phyloP scores from a whole-genome alignment of 371 early-diverging fungal species.

The Coemansia sp. region DNA sequence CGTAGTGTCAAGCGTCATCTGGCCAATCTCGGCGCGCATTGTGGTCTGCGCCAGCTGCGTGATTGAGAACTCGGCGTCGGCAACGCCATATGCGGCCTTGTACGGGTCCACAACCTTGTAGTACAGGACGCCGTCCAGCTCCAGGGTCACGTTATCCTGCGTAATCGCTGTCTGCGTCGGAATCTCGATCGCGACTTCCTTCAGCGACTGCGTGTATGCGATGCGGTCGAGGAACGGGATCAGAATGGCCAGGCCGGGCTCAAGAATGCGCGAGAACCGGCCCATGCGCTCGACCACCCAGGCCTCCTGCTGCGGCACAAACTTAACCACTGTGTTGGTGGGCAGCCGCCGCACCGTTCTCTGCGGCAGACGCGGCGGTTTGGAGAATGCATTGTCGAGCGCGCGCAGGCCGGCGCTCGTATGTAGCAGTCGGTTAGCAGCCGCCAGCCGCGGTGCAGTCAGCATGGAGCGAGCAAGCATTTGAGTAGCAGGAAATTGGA shows the following conservation, averaged over 20 bases:
- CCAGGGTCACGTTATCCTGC: constrained; percentile 95
- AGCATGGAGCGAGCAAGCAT: too few species aligned
- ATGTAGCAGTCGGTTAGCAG: too few species aligned
- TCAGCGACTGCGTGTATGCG: constrained; percentile 90
- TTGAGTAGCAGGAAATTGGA: too few species aligned
- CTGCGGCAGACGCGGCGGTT: too few species aligned
- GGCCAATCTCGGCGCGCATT: constrained; percentile 98
- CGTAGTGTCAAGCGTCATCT: constrained; percentile 95
- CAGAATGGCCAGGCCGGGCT: constrained; percentile 89
- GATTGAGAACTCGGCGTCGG: constrained; percentile 92
- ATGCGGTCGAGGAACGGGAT: constrained; percentile 87
- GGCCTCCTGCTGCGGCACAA: constrained; percentile 98
- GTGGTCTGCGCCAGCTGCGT: constrained; percentile 97
- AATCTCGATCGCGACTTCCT: constrained; percentile 93
- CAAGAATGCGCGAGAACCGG: constrained; percentile 79
- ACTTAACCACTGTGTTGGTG: constrained; percentile 70
- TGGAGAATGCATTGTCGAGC: too few species aligned
- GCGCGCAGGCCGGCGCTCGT: too few species aligned
- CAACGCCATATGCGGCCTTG: constrained; percentile 97
- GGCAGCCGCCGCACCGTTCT: constrained; percentile 14
- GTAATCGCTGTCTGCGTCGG: constrained; percentile 94
- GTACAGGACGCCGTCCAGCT: constrained; percentile 96
- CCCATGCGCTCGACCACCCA: constrained; percentile 92
- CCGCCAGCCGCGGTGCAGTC: too few species aligned
- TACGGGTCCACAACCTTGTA: constrained; percentile 92